A percentile compares a stretch with the other conserved stretches of the same genome.
These are phyloP conservation scores for Westerdykella sp. DNA, from an alignment of 2,329 filamentous ascomycete genomes.

Conservation along the genomic window DNA sequence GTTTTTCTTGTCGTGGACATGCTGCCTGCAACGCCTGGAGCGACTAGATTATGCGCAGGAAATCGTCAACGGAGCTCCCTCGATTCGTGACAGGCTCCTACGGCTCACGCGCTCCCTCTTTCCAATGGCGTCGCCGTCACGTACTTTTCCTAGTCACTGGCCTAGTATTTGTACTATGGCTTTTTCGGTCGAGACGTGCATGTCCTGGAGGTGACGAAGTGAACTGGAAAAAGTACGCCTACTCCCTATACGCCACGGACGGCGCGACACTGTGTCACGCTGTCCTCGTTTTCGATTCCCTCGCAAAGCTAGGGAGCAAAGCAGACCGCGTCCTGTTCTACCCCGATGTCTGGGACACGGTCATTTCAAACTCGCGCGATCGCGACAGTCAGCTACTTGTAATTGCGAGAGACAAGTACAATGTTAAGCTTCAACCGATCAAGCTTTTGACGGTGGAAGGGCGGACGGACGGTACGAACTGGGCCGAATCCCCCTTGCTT, in stretches of 20 bases:
- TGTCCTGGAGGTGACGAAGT: conserved; percentile 12
- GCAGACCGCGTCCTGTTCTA: conserved; percentile 44
- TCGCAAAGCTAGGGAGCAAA: conserved; percentile 38
- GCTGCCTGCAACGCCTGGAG: conserved; percentile 3
- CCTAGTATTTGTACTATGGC: conserved; percentile 25
- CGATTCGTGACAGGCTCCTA: conserved; percentile 14
- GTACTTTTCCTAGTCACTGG: conserved; percentile 19
- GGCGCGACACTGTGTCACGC: conserved; percentile 40
- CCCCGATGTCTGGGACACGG: conserved; percentile 36
- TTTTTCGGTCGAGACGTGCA: conserved; percentile 16
- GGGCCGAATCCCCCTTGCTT: neutral
- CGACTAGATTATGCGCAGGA: conserved; percentile 26
- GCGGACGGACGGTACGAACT: conserved; percentile 25
- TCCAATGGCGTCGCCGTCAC: conserved; percentile 27
- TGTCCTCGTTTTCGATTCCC: conserved; percentile 41
- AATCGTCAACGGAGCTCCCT: conserved; percentile 32
- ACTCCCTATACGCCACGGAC: conserved; percentile 41
- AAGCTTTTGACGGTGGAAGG: conserved; percentile 35
- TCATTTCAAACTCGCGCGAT: conserved; percentile 21
- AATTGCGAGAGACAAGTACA: conserved; percentile 45
- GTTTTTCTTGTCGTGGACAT: conserved; percentile 6
- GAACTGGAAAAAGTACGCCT: conserved; percentile 39
- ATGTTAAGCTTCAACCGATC: conserved; percentile 46
- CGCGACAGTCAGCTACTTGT: conserved; percentile 44
- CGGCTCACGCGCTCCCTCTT: conserved; percentile 6